phyloP scores from a whole-genome alignment of 257 asterid species.

The Phtheirospermum japonicum region DNA sequence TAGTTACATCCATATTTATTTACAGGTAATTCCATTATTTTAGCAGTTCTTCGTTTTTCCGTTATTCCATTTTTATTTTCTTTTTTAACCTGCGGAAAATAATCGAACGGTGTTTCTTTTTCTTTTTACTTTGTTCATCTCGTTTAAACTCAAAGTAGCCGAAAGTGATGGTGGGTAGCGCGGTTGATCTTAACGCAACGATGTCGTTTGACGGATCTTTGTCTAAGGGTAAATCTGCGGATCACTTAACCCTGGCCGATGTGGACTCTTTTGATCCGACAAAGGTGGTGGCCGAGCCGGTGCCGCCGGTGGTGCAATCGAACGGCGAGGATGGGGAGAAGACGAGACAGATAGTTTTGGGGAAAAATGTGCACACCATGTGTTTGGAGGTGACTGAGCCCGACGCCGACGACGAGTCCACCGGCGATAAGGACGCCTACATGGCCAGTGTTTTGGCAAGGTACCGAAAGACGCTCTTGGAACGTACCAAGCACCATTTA shows the following conservation, averaged over 20 bases:
- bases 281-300: conserved; percentile 50
- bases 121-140: conserved; percentile 8
- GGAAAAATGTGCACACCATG: conserved; percentile 77
- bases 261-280: conserved; percentile 47
- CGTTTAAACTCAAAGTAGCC: conserved; percentile 1
- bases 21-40: conserved; percentile 23
- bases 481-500: conserved; percentile 86
- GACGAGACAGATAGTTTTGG: conserved; percentile 68
- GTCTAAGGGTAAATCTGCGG: conserved; percentile 34
- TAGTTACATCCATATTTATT: neutral
- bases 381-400: conserved; percentile 92
- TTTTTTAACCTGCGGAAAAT: neutral
- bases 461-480: conserved; percentile 71
- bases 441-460: conserved; percentile 95
- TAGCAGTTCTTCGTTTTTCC: conserved; percentile 12
- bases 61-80: neutral
- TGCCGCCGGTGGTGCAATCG: conserved; percentile 46
- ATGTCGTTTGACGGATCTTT: conserved; percentile 39
- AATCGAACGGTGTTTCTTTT: neutral
- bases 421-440: conserved; percentile 94
- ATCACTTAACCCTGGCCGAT: conserved; percentile 21
- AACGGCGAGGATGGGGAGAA: conserved; percentile 25
- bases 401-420: conserved; percentile 84
- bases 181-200: conserved; percentile 13
- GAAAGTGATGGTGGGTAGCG: conserved; percentile 47